These are phyloP conservation scores for Candida freyschussii DNA, from an alignment of 1,139 yeast genomes.

Conservation along the genomic window DNA sequence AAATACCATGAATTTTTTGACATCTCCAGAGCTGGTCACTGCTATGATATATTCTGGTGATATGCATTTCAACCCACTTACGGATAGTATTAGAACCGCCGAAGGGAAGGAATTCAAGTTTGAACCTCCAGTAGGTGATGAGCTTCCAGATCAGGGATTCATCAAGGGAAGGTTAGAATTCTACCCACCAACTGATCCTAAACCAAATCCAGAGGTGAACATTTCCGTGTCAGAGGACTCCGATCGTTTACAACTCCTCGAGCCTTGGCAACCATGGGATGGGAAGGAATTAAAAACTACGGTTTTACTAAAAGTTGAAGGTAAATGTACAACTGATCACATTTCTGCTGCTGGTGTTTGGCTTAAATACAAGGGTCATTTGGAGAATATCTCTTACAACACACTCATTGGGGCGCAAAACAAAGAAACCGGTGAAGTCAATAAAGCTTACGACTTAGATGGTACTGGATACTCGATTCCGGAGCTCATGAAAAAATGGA, in stretches of 20 bases:
- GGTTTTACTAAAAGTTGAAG: constrained; percentile 85
- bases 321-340: constrained; percentile 98
- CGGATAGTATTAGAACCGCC: constrained; percentile 61
- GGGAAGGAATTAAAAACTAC: constrained; percentile 75
- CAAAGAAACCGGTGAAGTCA: constrained; percentile 94
- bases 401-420: constrained; percentile 96
- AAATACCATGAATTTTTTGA: constrained; percentile 91
- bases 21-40: constrained; percentile 95
- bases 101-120: constrained; percentile 73
- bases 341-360: constrained; percentile 99
- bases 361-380: constrained; percentile 97
- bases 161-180: constrained; percentile 76
- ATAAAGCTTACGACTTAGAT: constrained; percentile 82
- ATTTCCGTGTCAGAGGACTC: constrained; percentile 77
- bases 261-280: constrained; percentile 83
- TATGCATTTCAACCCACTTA: constrained; percentile 81
- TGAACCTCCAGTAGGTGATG: constrained; percentile 72
- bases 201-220: constrained; percentile 61
- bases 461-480: constrained; percentile 80
- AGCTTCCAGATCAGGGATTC: constrained; percentile 78
- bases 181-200: constrained; percentile 80
- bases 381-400: constrained; percentile 91
- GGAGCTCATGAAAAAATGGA: constrained; percentile 96
- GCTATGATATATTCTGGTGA: constrained; percentile 95
- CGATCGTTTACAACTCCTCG: constrained; percentile 75